phyloP scores from a whole-genome alignment of 768 basidiomycete species.

The Suillus subaureus region DNA sequence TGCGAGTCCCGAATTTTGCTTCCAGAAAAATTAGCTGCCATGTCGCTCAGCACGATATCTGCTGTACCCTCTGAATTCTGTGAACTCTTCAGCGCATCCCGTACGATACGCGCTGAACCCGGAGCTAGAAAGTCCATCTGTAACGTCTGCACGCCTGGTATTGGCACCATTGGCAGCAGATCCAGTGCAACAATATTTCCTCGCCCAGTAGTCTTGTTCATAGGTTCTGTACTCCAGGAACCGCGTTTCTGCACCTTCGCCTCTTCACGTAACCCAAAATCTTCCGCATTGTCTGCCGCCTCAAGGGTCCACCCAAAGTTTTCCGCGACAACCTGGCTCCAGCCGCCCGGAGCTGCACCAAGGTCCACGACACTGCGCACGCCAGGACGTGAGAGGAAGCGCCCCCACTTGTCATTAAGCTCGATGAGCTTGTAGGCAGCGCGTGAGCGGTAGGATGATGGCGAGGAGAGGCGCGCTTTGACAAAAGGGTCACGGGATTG shows the following conservation, averaged over 20 bases:
- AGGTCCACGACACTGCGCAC: conserved; percentile 78
- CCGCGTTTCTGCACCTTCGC: conserved; percentile 1
- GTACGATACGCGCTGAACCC: conserved; percentile 48
- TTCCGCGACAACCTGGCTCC: conserved; percentile 83
- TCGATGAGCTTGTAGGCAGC: conserved; percentile 93
- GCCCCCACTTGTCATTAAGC: conserved; percentile 58
- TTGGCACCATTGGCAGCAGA: conserved; percentile 67
- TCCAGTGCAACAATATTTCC: conserved; percentile 78
- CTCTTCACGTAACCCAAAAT: conserved; percentile 6
- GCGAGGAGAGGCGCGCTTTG: conserved; percentile 49
- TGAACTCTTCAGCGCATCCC: conserved; percentile 34
- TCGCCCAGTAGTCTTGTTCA: conserved; percentile 16
- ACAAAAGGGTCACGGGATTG: conserved; percentile 76
- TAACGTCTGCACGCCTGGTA: conserved; percentile 73
- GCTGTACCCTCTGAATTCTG: conserved; percentile 47
- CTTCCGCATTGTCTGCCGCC: background rate
- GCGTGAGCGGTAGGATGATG: conserved; percentile 70
- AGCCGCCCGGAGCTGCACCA: conserved; percentile 92
- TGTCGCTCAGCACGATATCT: conserved; percentile 87
- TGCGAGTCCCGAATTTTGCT: conserved; percentile 66
- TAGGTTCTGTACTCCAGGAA: conserved; percentile 28
- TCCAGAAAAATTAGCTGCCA: conserved; percentile 86
- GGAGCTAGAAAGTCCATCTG: conserved; percentile 78
- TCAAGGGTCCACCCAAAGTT: conserved; percentile 53
- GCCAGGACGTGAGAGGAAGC: conserved; percentile 53